Conservation (phyloP, 495 filamentous ascomycete genomes). For the Xanthoparmelia taractica region DNA sequence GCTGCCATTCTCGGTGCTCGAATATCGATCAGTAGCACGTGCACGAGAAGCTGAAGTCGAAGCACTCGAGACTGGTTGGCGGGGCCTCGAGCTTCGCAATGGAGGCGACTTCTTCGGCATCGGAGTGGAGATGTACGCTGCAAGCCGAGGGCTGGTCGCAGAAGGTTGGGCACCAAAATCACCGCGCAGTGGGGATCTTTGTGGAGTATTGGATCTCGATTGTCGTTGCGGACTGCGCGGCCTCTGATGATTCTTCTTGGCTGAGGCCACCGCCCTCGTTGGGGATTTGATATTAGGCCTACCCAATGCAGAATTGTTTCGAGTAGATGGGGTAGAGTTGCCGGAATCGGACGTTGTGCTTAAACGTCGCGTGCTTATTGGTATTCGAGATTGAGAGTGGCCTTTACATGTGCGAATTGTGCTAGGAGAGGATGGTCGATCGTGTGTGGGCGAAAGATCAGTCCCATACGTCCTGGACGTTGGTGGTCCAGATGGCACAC, state of each 20-base stretch:
- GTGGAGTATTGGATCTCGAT: conserved; percentile 31
- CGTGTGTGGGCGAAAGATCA: conserved; percentile 20
- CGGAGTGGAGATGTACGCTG: conserved; percentile 60
- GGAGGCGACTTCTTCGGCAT: conserved; percentile 61
- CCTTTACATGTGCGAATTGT: conserved; percentile 31
- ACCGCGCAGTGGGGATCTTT: conserved; percentile 32
- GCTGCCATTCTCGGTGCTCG: conserved; percentile 33
- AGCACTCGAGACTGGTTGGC: conserved; percentile 72
- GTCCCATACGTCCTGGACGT: conserved; percentile 12
- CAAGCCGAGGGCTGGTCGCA: conserved; percentile 43
- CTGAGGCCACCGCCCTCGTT: conserved; percentile 41
- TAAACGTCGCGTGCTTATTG: conserved; percentile 43
- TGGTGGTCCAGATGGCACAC: conserved; percentile 15
- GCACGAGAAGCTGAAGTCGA: conserved; percentile 57
- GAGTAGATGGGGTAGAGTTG: conserved; percentile 38
- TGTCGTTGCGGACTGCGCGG: conserved; percentile 32
- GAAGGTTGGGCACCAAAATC: conserved; percentile 29
- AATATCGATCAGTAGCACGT: conserved; percentile 45
- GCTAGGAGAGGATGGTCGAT: conserved; percentile 19
- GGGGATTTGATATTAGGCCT: conserved; percentile 32
- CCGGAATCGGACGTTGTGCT: conserved; percentile 43
- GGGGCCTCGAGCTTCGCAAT: conserved; percentile 71
- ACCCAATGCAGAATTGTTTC: conserved; percentile 39
- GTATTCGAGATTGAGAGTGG: conserved; percentile 52
- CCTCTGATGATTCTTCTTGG: conserved; percentile 37